phyloP scores from a whole-genome alignment of 495 filamentous ascomycete genomes.

The Tuber brumale region DNA sequence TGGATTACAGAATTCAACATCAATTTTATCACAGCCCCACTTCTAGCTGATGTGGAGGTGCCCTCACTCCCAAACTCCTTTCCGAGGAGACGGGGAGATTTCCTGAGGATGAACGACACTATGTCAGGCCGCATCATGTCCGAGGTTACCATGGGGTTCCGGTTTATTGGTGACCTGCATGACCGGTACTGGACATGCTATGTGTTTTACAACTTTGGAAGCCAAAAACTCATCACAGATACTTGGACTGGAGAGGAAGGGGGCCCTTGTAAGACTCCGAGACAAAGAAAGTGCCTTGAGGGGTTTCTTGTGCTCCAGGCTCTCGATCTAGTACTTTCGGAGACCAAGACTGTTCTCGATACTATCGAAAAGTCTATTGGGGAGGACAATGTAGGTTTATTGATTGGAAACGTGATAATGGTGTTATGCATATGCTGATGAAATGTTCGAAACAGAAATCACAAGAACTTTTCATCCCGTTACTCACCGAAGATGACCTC shows the following conservation, averaged over 20 bases:
- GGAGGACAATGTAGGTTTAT: background rate
- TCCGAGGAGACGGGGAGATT: background rate
- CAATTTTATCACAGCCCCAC: slow-evolving; percentile 1
- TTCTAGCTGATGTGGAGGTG: background rate
- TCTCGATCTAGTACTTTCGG: background rate
- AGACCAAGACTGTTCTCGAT: background rate
- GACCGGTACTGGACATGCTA: slow-evolving; percentile 6
- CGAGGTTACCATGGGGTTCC: background rate
- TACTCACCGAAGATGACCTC: background rate
- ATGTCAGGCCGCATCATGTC: background rate
- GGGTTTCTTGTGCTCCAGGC: background rate
- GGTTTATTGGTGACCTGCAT: background rate
- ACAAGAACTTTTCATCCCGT: background rate
- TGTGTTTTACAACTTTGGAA: slow-evolving; percentile 1
- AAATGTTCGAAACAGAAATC: background rate
- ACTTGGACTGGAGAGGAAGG: background rate
- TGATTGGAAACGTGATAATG: background rate
- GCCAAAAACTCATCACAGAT: background rate
- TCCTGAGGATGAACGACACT: background rate
- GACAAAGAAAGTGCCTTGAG: slow-evolving; percentile 2
- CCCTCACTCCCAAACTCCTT: background rate
- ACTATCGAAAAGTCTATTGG: background rate
- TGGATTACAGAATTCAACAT: slow-evolving; percentile 5
- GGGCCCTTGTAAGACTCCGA: background rate
- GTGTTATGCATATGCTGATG: background rate